A percentile compares a stretch with the other conserved stretches of the same genome.
Evolutionary conservation across 2,329 filamentous ascomycete genomes (phyloP).

Genomic region (Colletotrichum aenigma): DNA sequence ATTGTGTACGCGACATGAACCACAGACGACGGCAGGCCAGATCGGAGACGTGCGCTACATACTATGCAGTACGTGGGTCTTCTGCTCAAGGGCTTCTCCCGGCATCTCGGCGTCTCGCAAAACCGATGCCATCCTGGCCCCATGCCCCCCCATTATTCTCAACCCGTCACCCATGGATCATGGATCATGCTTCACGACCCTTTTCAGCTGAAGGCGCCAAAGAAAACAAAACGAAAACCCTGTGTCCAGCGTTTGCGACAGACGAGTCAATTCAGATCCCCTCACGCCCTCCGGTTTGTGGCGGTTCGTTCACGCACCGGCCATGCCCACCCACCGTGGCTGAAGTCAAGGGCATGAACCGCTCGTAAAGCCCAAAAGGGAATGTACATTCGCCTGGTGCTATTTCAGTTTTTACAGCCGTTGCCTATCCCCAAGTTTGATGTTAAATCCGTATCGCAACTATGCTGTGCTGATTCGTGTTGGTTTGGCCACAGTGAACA

Average conservation of each 20-base stretch:
- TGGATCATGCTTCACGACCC: background rate
- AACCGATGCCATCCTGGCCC: background rate
- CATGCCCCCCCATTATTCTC: background rate
- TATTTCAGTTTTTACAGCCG: background rate
- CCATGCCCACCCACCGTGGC: background rate
- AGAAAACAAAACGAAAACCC: background rate
- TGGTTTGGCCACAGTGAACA: background rate
- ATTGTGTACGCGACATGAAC: background rate
- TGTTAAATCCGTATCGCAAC: background rate
- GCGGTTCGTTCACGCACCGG: background rate
- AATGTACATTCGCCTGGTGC: background rate
- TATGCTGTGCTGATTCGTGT: background rate
- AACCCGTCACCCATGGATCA: background rate
- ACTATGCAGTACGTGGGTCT: background rate
- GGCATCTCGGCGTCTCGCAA: conserved; percentile 17
- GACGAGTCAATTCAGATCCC: background rate
- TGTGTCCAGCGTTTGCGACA: background rate
- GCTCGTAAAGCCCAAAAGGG: background rate
- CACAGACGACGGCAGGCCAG: background rate
- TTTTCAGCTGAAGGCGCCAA: background rate
- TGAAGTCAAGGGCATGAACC: background rate
- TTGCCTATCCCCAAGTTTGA: background rate
- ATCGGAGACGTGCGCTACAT: background rate
- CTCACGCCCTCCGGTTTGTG: background rate
- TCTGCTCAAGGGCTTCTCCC: conserved; percentile 2